Conservation (phyloP, 2,329 filamentous ascomycete genomes). For the Mollisiaceae sp. region DNA sequence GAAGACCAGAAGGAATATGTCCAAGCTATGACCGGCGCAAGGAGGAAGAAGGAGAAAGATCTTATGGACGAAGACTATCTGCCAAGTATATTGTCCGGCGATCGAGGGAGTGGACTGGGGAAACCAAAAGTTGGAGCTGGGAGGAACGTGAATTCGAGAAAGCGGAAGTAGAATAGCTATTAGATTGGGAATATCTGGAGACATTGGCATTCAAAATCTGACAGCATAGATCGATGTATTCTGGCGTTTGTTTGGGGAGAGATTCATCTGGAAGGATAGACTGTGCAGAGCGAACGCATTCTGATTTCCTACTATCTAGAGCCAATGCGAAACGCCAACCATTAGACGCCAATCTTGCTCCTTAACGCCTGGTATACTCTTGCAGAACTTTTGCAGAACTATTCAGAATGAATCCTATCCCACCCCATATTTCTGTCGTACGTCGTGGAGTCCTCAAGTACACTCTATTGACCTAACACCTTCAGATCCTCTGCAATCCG, state of each 20-base stretch:
- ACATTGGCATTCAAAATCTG: conserved; percentile 18
- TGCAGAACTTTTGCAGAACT: conserved; percentile 20
- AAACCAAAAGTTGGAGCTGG: conserved; percentile 84
- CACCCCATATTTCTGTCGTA: background rate
- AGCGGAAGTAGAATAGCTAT: conserved; percentile 51
- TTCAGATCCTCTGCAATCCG: conserved; percentile 47
- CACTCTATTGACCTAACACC: conserved; percentile 48
- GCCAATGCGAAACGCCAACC: conserved; percentile 18
- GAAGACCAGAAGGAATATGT: conserved; percentile 97
- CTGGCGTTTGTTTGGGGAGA: conserved; percentile 23
- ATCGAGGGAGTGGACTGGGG: conserved; percentile 67
- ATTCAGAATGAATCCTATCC: background rate
- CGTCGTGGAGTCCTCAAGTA: background rate
- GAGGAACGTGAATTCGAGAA: conserved; percentile 81
- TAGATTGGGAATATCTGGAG: conserved; percentile 4
- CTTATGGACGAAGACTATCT: conserved; percentile 96
- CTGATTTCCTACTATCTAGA: conserved; percentile 26
- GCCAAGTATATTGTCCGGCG: conserved; percentile 82
- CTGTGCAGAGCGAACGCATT: conserved; percentile 24
- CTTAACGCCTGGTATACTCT: conserved; percentile 35
- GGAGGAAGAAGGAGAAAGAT: conserved; percentile 73
- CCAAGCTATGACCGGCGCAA: conserved; percentile 65
- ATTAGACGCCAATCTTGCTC: conserved; percentile 20
- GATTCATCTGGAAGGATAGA: conserved; percentile 14
- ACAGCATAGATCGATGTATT: background rate